A percentile compares a stretch with the other conserved stretches of the same genome.
These are phyloP conservation scores for Nicotiana benthamiana DNA, from an alignment of 257 asterid genomes.

Conservation along the genomic window DNA sequence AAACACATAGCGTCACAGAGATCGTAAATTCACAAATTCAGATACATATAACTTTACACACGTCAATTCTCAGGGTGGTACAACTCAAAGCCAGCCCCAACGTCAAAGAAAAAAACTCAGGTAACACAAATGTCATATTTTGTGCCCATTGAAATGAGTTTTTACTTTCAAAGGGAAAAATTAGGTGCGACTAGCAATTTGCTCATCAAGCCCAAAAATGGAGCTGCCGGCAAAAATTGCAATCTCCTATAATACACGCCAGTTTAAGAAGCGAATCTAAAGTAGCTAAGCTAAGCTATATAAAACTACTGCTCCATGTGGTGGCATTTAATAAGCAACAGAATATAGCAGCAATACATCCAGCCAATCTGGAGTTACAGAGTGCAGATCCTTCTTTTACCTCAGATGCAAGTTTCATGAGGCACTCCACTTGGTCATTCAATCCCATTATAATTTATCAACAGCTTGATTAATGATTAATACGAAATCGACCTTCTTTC, in stretches of 20 bases:
- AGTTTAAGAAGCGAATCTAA: not conserved
- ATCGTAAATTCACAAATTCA: not conserved
- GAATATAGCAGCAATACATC: not conserved
- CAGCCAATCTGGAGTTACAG: not conserved
- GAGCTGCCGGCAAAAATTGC: not conserved
- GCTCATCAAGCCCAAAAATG: not conserved
- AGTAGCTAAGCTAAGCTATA: not conserved
- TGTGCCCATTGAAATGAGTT: not conserved
- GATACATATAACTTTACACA: not conserved
- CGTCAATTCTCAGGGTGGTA: not conserved
- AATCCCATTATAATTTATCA: not conserved
- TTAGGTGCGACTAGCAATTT: not conserved
- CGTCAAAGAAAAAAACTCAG: not conserved
- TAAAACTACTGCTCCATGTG: constrained; percentile 1
- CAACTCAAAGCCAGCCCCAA: not conserved
- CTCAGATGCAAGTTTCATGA: not conserved
- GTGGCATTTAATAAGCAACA: constrained; percentile 6
- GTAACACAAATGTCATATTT: not conserved
- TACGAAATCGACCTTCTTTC: constrained; percentile 82
- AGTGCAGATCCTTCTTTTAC: not conserved
- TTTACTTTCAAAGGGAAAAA: not conserved
- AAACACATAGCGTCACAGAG: not conserved
- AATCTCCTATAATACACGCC: not conserved
- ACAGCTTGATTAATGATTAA: not conserved
- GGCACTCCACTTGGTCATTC: not conserved